Evolutionary conservation across 78 protist species (phyloP).

Genomic region (Speleostelium caveatum): DNA sequence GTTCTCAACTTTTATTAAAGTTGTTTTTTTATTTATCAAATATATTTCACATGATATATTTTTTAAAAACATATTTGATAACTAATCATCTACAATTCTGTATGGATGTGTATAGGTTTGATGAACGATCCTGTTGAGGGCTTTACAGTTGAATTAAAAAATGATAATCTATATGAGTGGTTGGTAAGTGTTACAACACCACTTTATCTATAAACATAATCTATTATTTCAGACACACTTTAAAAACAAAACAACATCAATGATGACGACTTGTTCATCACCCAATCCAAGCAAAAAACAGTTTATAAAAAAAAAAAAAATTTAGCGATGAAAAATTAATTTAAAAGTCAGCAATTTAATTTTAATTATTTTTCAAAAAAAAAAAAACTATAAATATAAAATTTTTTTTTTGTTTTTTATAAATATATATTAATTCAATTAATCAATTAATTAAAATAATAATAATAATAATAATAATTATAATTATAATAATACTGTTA

Average conservation of each 20-base stretch:
- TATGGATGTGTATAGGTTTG: constrained; percentile 25
- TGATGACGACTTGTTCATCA: background rate
- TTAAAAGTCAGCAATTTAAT: no score
- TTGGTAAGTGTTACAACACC: constrained; percentile 17
- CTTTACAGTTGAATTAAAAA: constrained; percentile 57
- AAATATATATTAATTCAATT: background rate
- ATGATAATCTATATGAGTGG: constrained; percentile 62
- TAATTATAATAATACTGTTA: background rate
- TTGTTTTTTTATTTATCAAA: background rate
- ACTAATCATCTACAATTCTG: background rate
- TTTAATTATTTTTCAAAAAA: no score
- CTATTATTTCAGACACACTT: no score
- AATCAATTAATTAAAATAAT: no score
- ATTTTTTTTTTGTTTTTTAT: no score
- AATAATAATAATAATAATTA: no score
- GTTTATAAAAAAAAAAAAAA: background rate
- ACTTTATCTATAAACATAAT: background rate
- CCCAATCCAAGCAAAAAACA: background rate
- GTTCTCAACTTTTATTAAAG: no score
- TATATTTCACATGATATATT: background rate
- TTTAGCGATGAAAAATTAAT: no score
- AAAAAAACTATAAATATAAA: no score
- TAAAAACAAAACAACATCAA: background rate
- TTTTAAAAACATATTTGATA: background rate
- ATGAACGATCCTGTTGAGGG: constrained; percentile 77